Percentiles rank a stretch among this genome's conserved stretches.
Conservation (phyloP, 2,329 filamentous ascomycete genomes). For the Penicillium sp. region DNA sequence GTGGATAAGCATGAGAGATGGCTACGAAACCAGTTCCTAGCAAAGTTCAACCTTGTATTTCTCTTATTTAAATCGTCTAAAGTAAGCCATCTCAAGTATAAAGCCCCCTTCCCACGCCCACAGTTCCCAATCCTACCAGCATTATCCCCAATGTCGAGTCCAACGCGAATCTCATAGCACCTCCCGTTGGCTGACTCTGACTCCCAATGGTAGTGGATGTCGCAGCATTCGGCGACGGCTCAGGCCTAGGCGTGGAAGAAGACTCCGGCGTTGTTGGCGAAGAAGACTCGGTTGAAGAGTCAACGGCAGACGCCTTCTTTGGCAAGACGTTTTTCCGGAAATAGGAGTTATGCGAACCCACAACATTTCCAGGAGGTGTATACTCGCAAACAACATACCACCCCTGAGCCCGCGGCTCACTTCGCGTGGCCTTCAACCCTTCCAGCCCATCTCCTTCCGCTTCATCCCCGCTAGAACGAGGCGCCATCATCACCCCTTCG, state of each 20-base stretch:
- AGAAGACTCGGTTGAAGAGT: conserved; percentile 14
- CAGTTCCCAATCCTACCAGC: conserved; percentile 9
- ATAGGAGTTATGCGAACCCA: conserved; percentile 27
- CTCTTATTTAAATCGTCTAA: background rate
- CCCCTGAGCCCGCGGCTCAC: conserved; percentile 37
- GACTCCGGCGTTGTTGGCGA: conserved; percentile 13
- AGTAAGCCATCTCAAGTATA: conserved; percentile 5
- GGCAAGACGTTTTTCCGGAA: conserved; percentile 32
- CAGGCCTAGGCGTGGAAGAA: conserved; percentile 7
- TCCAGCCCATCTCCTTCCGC: background rate
- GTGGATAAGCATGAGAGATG: conserved; percentile 30
- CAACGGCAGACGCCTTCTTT: conserved; percentile 12
- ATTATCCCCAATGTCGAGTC: conserved; percentile 5
- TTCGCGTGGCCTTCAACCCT: background rate
- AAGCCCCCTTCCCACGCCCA: conserved; percentile 14
- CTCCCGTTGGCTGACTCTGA: conserved; percentile 4
- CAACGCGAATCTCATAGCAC: conserved; percentile 3
- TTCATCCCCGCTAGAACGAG: background rate
- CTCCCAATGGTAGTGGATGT: background rate
- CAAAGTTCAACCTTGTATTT: conserved; percentile 5
- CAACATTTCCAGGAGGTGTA: conserved; percentile 63
- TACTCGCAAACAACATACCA: conserved; percentile 72
- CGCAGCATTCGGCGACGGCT: conserved; percentile 13
- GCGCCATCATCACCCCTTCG: conserved; percentile 27
- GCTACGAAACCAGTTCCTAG: conserved; percentile 21